A percentile compares a stretch with the other conserved stretches of the same genome.
Evolutionary conservation across 176 grass and related monocot genomes (phyloP).

Genomic region (Oryza coarctata): DNA sequence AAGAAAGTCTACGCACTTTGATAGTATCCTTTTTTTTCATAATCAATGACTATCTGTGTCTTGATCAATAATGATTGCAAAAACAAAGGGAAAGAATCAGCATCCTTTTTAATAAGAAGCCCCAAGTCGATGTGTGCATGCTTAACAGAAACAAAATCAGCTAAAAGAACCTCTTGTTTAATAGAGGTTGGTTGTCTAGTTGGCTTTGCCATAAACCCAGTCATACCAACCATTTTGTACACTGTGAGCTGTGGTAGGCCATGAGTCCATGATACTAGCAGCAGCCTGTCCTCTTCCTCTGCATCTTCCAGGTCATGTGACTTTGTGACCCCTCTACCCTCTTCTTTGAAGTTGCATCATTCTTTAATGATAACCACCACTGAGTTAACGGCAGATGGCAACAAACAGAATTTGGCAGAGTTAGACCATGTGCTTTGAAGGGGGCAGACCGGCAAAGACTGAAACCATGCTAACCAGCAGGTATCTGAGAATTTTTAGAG

Average conservation of each 20-base stretch:
- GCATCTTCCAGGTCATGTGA: slow-evolving; percentile 26
- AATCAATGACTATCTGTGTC: slow-evolving; percentile 9
- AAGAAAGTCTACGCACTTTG: not conserved
- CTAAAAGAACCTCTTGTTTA: not conserved
- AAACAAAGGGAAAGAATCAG: not conserved
- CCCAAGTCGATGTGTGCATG: not conserved
- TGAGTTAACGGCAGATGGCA: not conserved
- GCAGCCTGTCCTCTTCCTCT: not conserved
- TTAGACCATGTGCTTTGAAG: not conserved
- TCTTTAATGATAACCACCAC: not conserved
- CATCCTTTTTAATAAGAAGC: not conserved
- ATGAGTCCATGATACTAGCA: not conserved
- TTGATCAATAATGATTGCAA: not conserved
- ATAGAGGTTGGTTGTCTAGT: not conserved
- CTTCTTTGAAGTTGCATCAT: not conserved
- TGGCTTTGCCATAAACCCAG: slow-evolving; percentile 10
- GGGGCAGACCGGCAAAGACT: not conserved
- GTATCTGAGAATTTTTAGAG: not conserved
- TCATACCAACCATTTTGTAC: slow-evolving; percentile 28
- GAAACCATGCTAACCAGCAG: not conserved
- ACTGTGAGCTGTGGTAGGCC: not conserved
- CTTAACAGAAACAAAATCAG: not conserved
- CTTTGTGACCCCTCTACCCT: not conserved
- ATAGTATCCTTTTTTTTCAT: not conserved
- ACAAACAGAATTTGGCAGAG: slow-evolving; percentile 7